Base-by-base conservation (phyloP, 768 basidiomycete species). In the Dentipellis sp. region DNA sequence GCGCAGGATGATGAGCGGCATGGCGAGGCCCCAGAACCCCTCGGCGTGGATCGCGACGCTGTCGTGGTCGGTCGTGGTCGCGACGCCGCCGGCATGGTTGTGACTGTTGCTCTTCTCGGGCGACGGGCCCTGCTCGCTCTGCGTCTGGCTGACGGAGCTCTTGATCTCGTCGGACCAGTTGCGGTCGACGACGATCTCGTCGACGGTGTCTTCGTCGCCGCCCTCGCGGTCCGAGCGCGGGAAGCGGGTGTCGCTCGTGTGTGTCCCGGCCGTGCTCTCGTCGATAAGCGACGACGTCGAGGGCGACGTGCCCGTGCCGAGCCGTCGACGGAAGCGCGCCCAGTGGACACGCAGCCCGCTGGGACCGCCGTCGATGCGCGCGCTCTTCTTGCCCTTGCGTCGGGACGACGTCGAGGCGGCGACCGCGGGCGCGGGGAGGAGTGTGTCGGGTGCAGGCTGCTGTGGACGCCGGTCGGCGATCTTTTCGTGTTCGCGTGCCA, bases 141-240 rank as follows among this genome's bases (percentile, higher is more conserved):
- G 82, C 14, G 81, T 79, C 54, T 77, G 78, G 49, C 65, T 67
- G 21, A 78, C 69, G 19, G 78, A 78, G 52, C 73, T 81, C 66
- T 76, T 79, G 59, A 78, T 73, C 58, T 81, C 80, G 55, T 82
- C 81, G 2, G 76, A 71, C 86, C 84, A 87, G 35, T 75, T 70
- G 49, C 86, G 77, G 67, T 91, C 88, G 14, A 91, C 88, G 21
- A 91, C 81, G 19, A 89, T 79, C 71, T 87, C 80, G 67, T 91
- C 79, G 8, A 89, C 81, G 53, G 74, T 70, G 34, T 73, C 74
- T 6, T 64, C 70, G 65, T 69, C 34, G 66, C 69, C 40, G 67
- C 63, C 50, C 68, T 61, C 53, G 66, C 67, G 52, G 69, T 63
- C 53, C 63, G 66, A 34, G 39, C 46, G 66, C 65, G 68, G 67